Base-by-base conservation (phyloP, 306 rosid genomes). In the Medicago ruthenica region DNA sequence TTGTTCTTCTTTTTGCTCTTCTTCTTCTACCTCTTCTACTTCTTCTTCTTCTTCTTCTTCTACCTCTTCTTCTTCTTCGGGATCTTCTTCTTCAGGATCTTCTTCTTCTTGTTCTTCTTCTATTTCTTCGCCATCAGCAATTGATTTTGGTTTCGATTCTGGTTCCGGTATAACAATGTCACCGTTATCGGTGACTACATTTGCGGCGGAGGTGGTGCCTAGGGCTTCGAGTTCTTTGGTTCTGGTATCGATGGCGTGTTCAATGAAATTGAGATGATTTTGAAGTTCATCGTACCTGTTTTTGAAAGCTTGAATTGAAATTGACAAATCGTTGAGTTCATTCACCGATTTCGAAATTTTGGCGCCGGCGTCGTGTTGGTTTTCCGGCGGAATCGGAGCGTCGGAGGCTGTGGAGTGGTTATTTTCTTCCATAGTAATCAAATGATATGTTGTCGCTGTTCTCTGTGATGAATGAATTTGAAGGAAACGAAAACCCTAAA, bases 231-330 rank as follows among this genome's bases (percentile, higher is more conserved):
- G 74, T 10, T 83, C 82, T 51, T 51, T 76, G 55, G 80, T 83
- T 48, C 78, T 82, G 0, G 80, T 36, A 14, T 75, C 83, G 8
- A 86, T 83, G 76, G 87, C 75, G 34, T 77, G 81, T 6, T 71
- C 79, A 20, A 86, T 88, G 80, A 75, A 88, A 22, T 79, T 67
- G 20, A 88, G 82, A 55, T 88, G 89, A 15, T 77, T 80, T 54
- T 83, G 88, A 16, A 88, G 69, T 36, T 86, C 89, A 18, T 84
- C 83, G 37, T 71, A 88, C 69, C 84, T 78, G 47, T 36, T 68
- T 12, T 74, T 85, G 83, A 88, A 86, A 14, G 79, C 22, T 31
- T 75, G 81, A 5, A 84, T 84, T 4, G 85, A 79, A 40, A 37
- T 21, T 8, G 92, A 50, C 13, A 83, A 57, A 50, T 83, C 42